Conservation (phyloP, 495 filamentous ascomycete species). For the Penicillium riverlandense region DNA sequence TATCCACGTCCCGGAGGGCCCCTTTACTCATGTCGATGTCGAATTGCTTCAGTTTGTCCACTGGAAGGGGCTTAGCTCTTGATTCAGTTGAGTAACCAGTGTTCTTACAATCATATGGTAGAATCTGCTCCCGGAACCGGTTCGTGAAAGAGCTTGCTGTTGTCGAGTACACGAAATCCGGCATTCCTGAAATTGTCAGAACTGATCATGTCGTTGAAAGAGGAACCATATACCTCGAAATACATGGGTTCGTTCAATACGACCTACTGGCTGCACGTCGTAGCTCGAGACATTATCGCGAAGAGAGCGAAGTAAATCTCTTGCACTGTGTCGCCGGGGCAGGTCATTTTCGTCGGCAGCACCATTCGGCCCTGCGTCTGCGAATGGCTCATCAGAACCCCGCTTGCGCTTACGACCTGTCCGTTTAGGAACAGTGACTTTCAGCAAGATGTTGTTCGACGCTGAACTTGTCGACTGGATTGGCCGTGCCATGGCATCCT, state of each 20-base stretch:
- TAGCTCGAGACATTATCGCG: slow-evolving; percentile 66
- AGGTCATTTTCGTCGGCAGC: background rate
- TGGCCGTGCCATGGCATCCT: slow-evolving; percentile 69
- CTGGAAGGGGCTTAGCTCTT: slow-evolving; percentile 24
- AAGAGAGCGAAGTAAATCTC: slow-evolving; percentile 54
- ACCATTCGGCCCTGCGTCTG: slow-evolving; percentile 8
- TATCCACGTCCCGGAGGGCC: slow-evolving; percentile 48
- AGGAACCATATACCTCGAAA: slow-evolving; percentile 55
- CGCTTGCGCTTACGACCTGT: slow-evolving; percentile 79
- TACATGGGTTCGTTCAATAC: slow-evolving; percentile 72
- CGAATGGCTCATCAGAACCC: slow-evolving; percentile 61
- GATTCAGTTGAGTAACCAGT: background rate
- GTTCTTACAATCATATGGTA: slow-evolving; percentile 55
- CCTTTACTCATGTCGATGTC: slow-evolving; percentile 60
- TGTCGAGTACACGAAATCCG: slow-evolving; percentile 74
- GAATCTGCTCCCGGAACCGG: slow-evolving; percentile 55
- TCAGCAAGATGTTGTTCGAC: slow-evolving; percentile 77
- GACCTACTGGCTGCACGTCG: slow-evolving; percentile 61
- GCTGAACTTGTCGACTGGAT: slow-evolving; percentile 60
- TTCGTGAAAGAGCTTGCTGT: slow-evolving; percentile 53
- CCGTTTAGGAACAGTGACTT: slow-evolving; percentile 78
- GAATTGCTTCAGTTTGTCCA: slow-evolving; percentile 66
- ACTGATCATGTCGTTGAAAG: background rate
- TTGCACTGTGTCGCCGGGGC: slow-evolving; percentile 19
- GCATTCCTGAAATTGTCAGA: slow-evolving; percentile 32